Conservation (phyloP, 345 rosid species). For the Noccaea caerulescens region DNA sequence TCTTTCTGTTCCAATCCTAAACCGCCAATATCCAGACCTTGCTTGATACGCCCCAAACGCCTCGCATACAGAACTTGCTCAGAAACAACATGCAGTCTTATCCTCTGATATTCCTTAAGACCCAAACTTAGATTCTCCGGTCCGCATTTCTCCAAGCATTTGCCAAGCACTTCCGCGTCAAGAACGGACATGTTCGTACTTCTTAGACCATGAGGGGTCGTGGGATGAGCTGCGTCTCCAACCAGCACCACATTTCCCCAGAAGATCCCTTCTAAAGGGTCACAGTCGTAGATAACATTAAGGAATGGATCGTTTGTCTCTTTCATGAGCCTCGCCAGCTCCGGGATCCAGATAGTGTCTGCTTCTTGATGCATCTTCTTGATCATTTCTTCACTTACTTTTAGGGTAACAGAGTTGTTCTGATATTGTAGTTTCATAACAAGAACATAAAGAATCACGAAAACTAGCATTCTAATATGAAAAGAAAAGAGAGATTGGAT, state of each 20-base stretch:
- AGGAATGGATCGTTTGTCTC: constrained; percentile 82
- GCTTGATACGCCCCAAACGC: constrained; percentile 64
- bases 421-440: constrained; percentile 27
- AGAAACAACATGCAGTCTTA: constrained; percentile 62
- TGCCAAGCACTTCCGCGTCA: constrained; percentile 73
- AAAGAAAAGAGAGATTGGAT: neutral
- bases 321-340: constrained; percentile 60
- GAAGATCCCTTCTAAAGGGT: constrained; percentile 56
- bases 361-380: constrained; percentile 65
- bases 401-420: constrained; percentile 72
- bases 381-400: constrained; percentile 61
- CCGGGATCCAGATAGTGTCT: constrained; percentile 66
- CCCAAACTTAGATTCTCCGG: constrained; percentile 50
- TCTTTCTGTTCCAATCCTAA: constrained; percentile 58
- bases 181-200: constrained; percentile 86
- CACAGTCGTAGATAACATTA: constrained; percentile 72
- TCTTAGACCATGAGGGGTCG: constrained; percentile 73
- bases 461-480: neutral
- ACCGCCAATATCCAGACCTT: constrained; percentile 53
- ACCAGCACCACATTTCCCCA: constrained; percentile 65
- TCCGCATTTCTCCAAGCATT: constrained; percentile 63
- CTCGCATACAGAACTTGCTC: constrained; percentile 69
- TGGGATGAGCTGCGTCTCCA: constrained; percentile 91
- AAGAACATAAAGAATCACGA: neutral
- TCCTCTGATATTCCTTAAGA: constrained; percentile 69